Evolutionary conservation across 1,284 basidiomycete species (phyloP).

Genomic region (Agaricales sp.): DNA sequence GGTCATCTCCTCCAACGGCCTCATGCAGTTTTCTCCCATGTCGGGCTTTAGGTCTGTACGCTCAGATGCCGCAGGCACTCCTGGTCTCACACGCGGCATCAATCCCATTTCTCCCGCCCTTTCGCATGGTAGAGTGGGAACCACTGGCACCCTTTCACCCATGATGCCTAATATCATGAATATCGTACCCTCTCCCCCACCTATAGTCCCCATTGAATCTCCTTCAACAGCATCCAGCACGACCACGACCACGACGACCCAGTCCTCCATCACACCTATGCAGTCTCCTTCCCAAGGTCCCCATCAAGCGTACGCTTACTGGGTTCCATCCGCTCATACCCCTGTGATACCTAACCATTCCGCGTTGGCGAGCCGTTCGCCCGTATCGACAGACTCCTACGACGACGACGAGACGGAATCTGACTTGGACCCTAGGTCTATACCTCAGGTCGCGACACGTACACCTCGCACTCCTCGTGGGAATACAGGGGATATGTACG

Average conservation of each 20-base stretch:
- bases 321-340: neutral
- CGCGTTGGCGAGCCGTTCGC: neutral
- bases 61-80: neutral
- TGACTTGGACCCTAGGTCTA: neutral
- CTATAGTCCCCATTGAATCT: neutral
- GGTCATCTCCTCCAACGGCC: neutral
- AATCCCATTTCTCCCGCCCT: neutral
- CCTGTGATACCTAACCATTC: neutral
- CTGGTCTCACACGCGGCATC: neutral
- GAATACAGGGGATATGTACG: neutral
- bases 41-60: neutral
- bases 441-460: neutral
- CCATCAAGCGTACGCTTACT: neutral
- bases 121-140: neutral
- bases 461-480: slow-evolving; percentile 1
- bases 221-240: neutral
- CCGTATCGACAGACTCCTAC: neutral
- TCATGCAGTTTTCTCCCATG: neutral
- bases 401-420: neutral
- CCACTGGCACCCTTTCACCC: neutral
- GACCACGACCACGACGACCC: neutral
- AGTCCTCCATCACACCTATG: neutral
- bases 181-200: neutral
- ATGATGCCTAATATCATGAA: slow-evolving; percentile 1
- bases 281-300: neutral